Evolutionary conservation across 495 filamentous ascomycete genomes (phyloP).

Genomic region (Lineolata rhizophorae): DNA sequence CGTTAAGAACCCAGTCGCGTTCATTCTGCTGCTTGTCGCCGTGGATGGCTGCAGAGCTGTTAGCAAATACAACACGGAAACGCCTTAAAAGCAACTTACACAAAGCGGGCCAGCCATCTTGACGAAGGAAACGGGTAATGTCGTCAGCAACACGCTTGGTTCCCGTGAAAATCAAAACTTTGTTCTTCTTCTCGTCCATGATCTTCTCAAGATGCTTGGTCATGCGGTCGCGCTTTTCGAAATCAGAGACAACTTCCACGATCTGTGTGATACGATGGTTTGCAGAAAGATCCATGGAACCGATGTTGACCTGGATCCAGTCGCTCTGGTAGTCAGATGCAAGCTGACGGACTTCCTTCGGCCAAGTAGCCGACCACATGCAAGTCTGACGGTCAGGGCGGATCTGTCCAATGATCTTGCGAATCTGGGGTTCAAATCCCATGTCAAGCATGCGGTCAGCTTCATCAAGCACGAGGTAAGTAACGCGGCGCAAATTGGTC

Average conservation of each 20-base stretch:
- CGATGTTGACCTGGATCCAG: slow-evolving; percentile 98
- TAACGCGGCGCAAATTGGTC: slow-evolving; percentile 95
- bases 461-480: slow-evolving; percentile 77
- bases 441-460: slow-evolving; percentile 84
- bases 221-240: slow-evolving; percentile 95
- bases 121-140: slow-evolving; percentile 93
- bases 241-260: slow-evolving; percentile 84
- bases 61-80: slow-evolving; percentile 18
- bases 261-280: slow-evolving; percentile 97
- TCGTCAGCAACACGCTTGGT: slow-evolving; percentile 98
- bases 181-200: slow-evolving; percentile 89
- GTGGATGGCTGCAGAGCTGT: slow-evolving; percentile 60
- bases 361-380: slow-evolving; percentile 99
- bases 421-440: slow-evolving; percentile 77
- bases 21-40: slow-evolving; percentile 99
- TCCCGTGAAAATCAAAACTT: slow-evolving; percentile 87
- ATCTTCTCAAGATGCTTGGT: slow-evolving; percentile 95
- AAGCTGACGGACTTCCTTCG: slow-evolving; percentile 91
- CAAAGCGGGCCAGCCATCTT: slow-evolving; percentile 96
- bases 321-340: slow-evolving; percentile 89
- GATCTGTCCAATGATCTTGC: slow-evolving; percentile 94
- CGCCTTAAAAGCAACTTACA: slow-evolving; percentile 34
- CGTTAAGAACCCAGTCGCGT: slow-evolving; percentile 97
- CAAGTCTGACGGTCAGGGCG: slow-evolving; percentile 96
- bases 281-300: slow-evolving; percentile 87